Conservation (phyloP, 2,329 filamentous ascomycete genomes). For the Curvularia lunata region DNA sequence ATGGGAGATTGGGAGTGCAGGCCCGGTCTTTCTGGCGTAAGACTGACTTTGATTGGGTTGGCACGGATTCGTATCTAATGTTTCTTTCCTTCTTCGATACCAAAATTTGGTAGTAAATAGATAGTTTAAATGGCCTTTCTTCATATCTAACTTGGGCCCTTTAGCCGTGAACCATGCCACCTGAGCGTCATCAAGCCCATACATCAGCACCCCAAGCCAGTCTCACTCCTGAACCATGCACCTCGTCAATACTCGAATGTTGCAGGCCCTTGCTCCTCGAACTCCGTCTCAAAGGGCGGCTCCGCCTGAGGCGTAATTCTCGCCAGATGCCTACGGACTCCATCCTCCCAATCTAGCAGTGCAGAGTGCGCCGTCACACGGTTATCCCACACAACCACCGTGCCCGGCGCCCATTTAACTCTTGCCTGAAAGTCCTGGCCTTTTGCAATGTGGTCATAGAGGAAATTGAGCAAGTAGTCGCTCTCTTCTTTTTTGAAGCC, state of each 20-base stretch:
- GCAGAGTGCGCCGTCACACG: conserved; percentile 80
- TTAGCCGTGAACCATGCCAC: neutral
- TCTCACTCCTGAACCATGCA: neutral
- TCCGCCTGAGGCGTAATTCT: conserved; percentile 85
- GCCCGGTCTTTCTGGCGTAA: conserved; percentile 23
- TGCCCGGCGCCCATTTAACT: conserved; percentile 79
- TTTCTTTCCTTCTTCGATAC: neutral
- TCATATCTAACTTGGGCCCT: neutral
- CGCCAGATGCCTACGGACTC: conserved; percentile 78
- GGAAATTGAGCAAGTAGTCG: conserved; percentile 76
- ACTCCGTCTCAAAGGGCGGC: conserved; percentile 70
- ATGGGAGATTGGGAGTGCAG: conserved; percentile 39
- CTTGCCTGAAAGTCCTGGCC: conserved; percentile 76
- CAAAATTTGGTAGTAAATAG: conserved; percentile 5
- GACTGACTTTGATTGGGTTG: neutral
- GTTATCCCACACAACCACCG: conserved; percentile 88
- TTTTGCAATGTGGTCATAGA: conserved; percentile 75
- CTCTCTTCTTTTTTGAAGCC: conserved; percentile 88
- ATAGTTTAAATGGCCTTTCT: conserved; percentile 1
- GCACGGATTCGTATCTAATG: neutral
- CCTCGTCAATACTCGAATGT: conserved; percentile 30
- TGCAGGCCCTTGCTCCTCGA: conserved; percentile 39
- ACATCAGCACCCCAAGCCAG: neutral
- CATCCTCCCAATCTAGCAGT: conserved; percentile 80
- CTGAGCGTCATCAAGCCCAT: neutral